Conservation (phyloP, 495 filamentous ascomycete genomes). For the Aspergillus egyptiacus region DNA sequence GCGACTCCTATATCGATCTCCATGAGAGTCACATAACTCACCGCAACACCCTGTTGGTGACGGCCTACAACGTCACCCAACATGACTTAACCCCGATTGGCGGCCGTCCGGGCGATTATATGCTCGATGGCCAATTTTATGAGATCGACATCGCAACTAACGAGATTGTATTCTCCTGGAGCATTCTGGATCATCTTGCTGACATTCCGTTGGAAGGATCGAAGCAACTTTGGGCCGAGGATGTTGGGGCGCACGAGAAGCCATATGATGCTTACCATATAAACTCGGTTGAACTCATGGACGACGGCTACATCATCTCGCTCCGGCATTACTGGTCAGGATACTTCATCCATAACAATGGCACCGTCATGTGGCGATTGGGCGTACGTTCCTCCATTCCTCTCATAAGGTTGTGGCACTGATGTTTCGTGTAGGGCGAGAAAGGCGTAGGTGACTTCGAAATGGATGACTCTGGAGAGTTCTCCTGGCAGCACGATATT, state of each 20-base stretch:
- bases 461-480: conserved; percentile 31
- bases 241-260: conserved; percentile 23
- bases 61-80: conserved; percentile 48
- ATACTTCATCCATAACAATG: conserved; percentile 29
- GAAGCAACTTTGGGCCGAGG: conserved; percentile 17
- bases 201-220: conserved; percentile 21
- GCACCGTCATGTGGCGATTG: conserved; percentile 36
- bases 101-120: conserved; percentile 36
- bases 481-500: conserved; percentile 43
- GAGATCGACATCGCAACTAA: conserved; percentile 39
- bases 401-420: not conserved
- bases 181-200: conserved; percentile 25
- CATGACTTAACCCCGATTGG: conserved; percentile 43
- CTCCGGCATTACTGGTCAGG: conserved; percentile 34
- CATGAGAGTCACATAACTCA: conserved; percentile 45
- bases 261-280: conserved; percentile 40
- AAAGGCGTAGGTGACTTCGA: conserved; percentile 40
- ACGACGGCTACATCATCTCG: conserved; percentile 36
- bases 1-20: conserved; percentile 35
- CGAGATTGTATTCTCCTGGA: conserved; percentile 31
- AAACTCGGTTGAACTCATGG: conserved; percentile 32
- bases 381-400: conserved; percentile 14
- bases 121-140: conserved; percentile 42
- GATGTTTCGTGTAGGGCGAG: conserved; percentile 25
- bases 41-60: conserved; percentile 47